Evolutionary conservation across 2,329 filamentous ascomycete genomes (phyloP).

Genomic region (Monosporascus cannonballus): DNA sequence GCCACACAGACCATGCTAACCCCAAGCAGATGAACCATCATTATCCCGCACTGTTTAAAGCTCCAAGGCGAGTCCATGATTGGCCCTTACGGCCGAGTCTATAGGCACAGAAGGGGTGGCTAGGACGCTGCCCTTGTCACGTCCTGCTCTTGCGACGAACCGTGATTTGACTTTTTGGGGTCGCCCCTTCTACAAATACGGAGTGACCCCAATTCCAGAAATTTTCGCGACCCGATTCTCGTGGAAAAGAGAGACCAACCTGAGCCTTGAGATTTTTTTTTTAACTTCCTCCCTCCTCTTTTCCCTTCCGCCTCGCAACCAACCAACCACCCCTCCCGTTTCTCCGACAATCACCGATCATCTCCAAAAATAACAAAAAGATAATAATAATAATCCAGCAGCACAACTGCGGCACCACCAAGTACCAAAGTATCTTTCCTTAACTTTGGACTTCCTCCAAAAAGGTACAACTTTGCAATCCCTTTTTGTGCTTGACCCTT

Average conservation of each 20-base stretch:
- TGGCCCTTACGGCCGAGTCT: conserved; percentile 11
- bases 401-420: conserved; percentile 5
- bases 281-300: conserved; percentile 28
- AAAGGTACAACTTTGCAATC: conserved; percentile 11
- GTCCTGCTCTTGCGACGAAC: conserved; percentile 16
- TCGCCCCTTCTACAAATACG: conserved; percentile 37
- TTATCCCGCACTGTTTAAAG: conserved; percentile 4
- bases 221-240: conserved; percentile 26
- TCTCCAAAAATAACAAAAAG: conserved; percentile 7
- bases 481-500: conserved; percentile 4
- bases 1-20: too few relatives aligned
- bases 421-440: conserved; percentile 22
- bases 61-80: conserved; percentile 8
- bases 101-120: conserved; percentile 10
- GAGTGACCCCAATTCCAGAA: conserved; percentile 33
- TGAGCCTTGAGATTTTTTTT: conserved; percentile 29
- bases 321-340: conserved; percentile 19
- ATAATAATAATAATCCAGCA: conserved; percentile 7
- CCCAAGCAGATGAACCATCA: background rate
- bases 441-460: conserved; percentile 4
- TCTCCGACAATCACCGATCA: conserved; percentile 24
- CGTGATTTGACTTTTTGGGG: conserved; percentile 23
- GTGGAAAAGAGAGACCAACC: conserved; percentile 23
- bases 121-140: conserved; percentile 14
- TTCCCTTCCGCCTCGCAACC: conserved; percentile 23